Evolutionary conservation across 805 yeast genomes (phyloP).

Genomic region (Ogataea minuta): DNA sequence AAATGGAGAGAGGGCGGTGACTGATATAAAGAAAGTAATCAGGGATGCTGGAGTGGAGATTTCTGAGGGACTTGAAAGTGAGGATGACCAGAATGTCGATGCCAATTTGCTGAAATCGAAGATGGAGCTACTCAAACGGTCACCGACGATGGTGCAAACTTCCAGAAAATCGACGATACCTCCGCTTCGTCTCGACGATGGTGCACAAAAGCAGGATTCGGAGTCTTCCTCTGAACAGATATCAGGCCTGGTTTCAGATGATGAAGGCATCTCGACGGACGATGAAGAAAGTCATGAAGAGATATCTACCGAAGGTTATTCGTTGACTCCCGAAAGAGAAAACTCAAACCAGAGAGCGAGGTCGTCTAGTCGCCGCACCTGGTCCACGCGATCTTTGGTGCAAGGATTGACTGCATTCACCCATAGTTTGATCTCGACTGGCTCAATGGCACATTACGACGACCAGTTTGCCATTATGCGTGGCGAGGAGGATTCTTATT

Average conservation of each 20-base stretch:
- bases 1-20: slow-evolving; percentile 43
- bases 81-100: slow-evolving; percentile 21
- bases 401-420: slow-evolving; percentile 31
- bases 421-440: slow-evolving; percentile 23
- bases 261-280: slow-evolving; percentile 2
- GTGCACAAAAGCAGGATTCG: background rate
- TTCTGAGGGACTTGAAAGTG: slow-evolving; percentile 23
- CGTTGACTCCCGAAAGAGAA: slow-evolving; percentile 3
- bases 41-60: slow-evolving; percentile 32
- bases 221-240: background rate
- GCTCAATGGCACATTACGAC: slow-evolving; percentile 52
- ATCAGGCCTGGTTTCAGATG: slow-evolving; percentile 3
- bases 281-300: slow-evolving; percentile 7
- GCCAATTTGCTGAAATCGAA: slow-evolving; percentile 25
- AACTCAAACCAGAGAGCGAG: slow-evolving; percentile 1
- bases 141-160: slow-evolving; percentile 27
- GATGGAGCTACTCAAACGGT: slow-evolving; percentile 23
- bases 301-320: background rate
- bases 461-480: slow-evolving; percentile 36
- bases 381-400: slow-evolving; percentile 30
- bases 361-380: slow-evolving; percentile 12
- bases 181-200: slow-evolving; percentile 3
- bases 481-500: slow-evolving; percentile 49
- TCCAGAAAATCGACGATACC: slow-evolving; percentile 12
- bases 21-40: slow-evolving; percentile 41